A percentile compares a stretch with the other conserved stretches of the same genome.
phyloP scores from a whole-genome alignment of 2,329 filamentous ascomycete genomes.

The Cryphonectria parasitica region DNA sequence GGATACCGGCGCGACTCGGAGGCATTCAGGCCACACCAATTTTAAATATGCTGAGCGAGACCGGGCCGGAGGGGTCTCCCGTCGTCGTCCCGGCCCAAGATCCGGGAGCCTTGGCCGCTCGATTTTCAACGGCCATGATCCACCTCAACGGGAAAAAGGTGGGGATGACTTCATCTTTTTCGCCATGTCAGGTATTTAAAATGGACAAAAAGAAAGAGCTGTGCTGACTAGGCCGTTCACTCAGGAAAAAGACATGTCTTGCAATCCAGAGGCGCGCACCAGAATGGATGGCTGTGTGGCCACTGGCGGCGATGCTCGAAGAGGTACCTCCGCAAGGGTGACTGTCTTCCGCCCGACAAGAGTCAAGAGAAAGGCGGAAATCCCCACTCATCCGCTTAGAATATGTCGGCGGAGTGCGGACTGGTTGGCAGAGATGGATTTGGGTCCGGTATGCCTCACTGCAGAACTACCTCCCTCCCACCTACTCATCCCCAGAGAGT shows the following conservation, averaged over 20 bases:
- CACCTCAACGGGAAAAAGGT: neutral
- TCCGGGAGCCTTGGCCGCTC: neutral
- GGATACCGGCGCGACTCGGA: neutral
- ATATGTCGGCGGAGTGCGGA: neutral
- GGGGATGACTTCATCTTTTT: neutral
- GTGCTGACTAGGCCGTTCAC: neutral
- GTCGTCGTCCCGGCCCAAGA: neutral
- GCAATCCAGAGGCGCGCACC: neutral
- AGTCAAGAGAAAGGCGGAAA: constrained; percentile 2
- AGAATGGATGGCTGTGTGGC: neutral
- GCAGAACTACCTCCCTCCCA: neutral
- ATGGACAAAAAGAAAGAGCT: too few relatives aligned
- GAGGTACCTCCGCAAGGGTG: constrained; percentile 18
- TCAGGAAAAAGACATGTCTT: neutral
- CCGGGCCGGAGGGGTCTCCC: neutral
- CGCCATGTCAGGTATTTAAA: neutral
- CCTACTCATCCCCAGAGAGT: neutral
- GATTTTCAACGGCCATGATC: constrained; percentile 1
- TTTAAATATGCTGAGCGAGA: neutral
- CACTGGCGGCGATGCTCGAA: constrained; percentile 5
- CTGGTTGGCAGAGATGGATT: neutral
- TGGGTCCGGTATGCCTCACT: neutral
- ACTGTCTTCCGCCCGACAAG: constrained; percentile 11
- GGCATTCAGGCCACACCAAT: neutral
- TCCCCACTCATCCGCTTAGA: constrained; percentile 4